These are phyloP conservation scores for Kuraishia hungarica DNA, from an alignment of 805 yeast species.

Conservation along the genomic window DNA sequence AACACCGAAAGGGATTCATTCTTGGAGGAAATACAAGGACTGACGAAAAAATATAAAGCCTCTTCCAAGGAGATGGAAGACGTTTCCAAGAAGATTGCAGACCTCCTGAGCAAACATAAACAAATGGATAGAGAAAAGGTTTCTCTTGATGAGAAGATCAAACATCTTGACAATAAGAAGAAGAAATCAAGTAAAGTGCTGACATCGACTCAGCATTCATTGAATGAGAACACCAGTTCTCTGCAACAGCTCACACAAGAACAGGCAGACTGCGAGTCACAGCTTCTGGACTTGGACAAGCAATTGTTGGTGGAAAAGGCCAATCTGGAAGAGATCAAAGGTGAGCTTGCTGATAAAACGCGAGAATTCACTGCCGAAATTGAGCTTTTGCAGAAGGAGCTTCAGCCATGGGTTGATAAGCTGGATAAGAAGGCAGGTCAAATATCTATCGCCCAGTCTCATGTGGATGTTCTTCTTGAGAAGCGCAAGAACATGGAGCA, in stretches of 20 bases:
- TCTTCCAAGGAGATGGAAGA: conserved; percentile 15
- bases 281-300: conserved; percentile 33
- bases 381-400: conserved; percentile 47
- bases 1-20: conserved; percentile 30
- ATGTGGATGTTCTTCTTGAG: conserved; percentile 48
- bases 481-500: conserved; percentile 33
- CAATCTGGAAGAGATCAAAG: conserved; percentile 54
- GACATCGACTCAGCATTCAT: conserved; percentile 33
- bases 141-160: conserved; percentile 67
- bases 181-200: conserved; percentile 51
- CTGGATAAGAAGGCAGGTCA: conserved; percentile 56
- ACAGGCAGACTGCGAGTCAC: conserved; percentile 36
- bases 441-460: conserved; percentile 54
- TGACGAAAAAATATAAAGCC: conserved; percentile 20
- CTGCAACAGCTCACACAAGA: conserved; percentile 34
- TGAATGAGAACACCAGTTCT: conserved; percentile 33
- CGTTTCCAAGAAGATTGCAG: conserved; percentile 17
- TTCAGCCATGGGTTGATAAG: conserved; percentile 79
- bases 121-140: conserved; percentile 51
- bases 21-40: conserved; percentile 24
- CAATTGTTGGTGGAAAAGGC: conserved; percentile 44
- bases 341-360: conserved; percentile 67
- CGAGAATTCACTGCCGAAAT: conserved; percentile 58
- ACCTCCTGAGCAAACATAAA: conserved; percentile 26
- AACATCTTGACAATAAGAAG: conserved; percentile 50